Evolutionary conservation across 352 stramenopile species (phyloP).

Genomic region (Globisporangium cylindrosporum): DNA sequence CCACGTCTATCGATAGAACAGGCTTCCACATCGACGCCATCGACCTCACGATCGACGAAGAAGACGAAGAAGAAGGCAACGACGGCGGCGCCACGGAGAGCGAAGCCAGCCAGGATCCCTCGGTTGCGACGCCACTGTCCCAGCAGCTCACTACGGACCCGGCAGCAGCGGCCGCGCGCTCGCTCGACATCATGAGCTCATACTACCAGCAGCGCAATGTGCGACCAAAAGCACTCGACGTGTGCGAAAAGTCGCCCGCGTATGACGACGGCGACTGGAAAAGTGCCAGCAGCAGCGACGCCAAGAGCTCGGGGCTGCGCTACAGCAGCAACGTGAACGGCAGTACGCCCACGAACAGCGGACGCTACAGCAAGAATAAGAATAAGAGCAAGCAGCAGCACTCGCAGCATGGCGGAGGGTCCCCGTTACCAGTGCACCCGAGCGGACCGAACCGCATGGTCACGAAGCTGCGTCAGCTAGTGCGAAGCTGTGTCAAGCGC

Average conservation of each 20-base stretch:
- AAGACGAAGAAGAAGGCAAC: slow-evolving; percentile 13
- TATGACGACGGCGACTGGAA: slow-evolving; percentile 13
- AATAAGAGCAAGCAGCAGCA: slow-evolving; percentile 1
- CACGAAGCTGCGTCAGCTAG: slow-evolving; percentile 37
- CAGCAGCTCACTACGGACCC: neutral
- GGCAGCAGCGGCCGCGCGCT: neutral
- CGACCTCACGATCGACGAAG: slow-evolving; percentile 22
- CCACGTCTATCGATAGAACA: slow-evolving; percentile 30
- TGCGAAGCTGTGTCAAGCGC: slow-evolving; percentile 42
- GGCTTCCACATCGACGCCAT: slow-evolving; percentile 19
- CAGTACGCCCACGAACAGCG: slow-evolving; percentile 14
- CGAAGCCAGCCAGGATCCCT: neutral
- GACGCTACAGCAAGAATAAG: slow-evolving; percentile 5
- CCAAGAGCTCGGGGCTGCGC: slow-evolving; percentile 16
- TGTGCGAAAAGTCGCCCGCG: slow-evolving; percentile 13
- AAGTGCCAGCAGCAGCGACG: slow-evolving; percentile 16
- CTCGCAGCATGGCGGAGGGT: neutral
- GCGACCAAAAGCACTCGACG: slow-evolving; percentile 11
- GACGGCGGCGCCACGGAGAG: slow-evolving; percentile 2
- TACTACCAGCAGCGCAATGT: slow-evolving; percentile 14
- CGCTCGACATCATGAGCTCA: slow-evolving; percentile 10
- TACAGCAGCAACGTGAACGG: slow-evolving; percentile 20
- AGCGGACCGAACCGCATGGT: slow-evolving; percentile 17
- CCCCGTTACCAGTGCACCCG: slow-evolving; percentile 3
- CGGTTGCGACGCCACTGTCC: neutral